These are phyloP conservation scores for Selaginella moellendorffii DNA, from an alignment of 75 land plant species.

Conservation along the genomic window DNA sequence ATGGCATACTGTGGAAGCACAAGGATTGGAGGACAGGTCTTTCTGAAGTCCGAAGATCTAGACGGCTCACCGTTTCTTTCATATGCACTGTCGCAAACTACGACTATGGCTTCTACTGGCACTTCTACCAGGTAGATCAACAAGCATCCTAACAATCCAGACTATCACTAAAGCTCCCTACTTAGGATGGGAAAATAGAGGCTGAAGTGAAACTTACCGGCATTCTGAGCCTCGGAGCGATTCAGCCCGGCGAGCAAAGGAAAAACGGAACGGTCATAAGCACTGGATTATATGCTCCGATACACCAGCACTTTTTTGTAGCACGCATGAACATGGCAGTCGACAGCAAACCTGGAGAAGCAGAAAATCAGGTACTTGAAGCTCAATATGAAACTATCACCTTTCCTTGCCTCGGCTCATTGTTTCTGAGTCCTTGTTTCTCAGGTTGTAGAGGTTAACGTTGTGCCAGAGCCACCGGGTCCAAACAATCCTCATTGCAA, in stretches of 20 bases:
- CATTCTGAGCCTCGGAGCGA: constrained; percentile 86
- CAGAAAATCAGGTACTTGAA: constrained; percentile 65
- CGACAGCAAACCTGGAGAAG: constrained; percentile 86
- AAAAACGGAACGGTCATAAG: constrained; percentile 96
- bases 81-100: constrained; percentile 97
- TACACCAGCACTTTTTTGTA: constrained; percentile 98
- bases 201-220: constrained; percentile 98
- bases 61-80: constrained; percentile 81
- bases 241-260: constrained; percentile 69
- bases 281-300: constrained; percentile 94
- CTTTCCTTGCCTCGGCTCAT: no score
- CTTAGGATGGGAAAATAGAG: constrained; percentile 96
- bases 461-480: constrained; percentile 77
- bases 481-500: constrained; percentile 72
- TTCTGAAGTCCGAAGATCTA: constrained; percentile 82
- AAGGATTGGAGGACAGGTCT: constrained; percentile 98
- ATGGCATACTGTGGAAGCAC: constrained; percentile 96
- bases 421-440: no score
- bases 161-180: background rate
- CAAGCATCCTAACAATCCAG: background rate
- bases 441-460: constrained; percentile 97
- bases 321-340: constrained; percentile 99
- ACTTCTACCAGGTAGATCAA: constrained; percentile 82
- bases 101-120: constrained; percentile 98
- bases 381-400: background rate